A percentile compares a stretch with the other conserved stretches of the same genome.
Evolutionary conservation across 2,329 filamentous ascomycete genomes (phyloP).

Genomic region (Stagonosporopsis rhizophila): DNA sequence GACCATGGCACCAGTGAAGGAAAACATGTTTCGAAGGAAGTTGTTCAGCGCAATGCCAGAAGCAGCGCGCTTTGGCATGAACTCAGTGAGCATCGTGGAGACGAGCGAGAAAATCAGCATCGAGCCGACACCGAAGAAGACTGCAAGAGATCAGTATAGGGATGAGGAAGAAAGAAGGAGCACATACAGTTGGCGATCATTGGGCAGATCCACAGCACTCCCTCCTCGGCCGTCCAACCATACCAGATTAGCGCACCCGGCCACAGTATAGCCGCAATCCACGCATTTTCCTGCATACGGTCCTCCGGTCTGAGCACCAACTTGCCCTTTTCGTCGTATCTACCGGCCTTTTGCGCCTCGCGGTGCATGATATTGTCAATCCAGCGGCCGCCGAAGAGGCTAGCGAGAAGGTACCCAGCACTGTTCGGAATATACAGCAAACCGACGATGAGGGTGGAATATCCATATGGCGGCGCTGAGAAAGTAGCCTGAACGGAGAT

Average conservation of each 20-base stretch:
- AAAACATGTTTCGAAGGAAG: constrained; percentile 49
- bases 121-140: constrained; percentile 50
- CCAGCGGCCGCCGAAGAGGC: constrained; percentile 49
- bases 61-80: constrained; percentile 47
- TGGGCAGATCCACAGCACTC: constrained; percentile 44
- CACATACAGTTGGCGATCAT: constrained; percentile 46
- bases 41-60: constrained; percentile 51
- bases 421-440: constrained; percentile 50
- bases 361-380: constrained; percentile 51
- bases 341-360: constrained; percentile 47
- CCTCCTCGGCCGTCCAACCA: constrained; percentile 46
- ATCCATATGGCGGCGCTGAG: constrained; percentile 42
- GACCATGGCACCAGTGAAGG: constrained; percentile 46
- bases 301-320: constrained; percentile 48
- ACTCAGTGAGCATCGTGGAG: constrained; percentile 52
- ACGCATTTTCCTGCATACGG: constrained; percentile 52
- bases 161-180: not conserved
- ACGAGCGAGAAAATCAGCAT: constrained; percentile 51
- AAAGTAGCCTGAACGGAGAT: constrained; percentile 50
- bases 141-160: not conserved
- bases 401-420: constrained; percentile 46
- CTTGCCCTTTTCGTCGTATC: constrained; percentile 46
- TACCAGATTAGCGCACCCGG: constrained; percentile 49
- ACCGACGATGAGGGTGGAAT: constrained; percentile 47
- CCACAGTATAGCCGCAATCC: constrained; percentile 47